phyloP scores from a whole-genome alignment of 345 rosid genomes.

The Salix caprea region DNA sequence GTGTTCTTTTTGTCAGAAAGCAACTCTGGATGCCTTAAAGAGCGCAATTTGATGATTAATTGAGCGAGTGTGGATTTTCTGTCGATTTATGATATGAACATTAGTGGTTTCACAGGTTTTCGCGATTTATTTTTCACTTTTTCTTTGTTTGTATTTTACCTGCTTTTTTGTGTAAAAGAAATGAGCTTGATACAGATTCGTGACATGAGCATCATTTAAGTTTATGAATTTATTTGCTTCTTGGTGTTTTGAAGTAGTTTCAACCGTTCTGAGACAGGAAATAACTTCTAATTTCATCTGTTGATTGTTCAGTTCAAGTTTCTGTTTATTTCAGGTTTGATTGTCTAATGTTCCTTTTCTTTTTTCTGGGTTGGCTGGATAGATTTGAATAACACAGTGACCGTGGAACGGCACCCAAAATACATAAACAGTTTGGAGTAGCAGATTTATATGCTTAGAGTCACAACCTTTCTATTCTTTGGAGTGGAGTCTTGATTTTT shows the following conservation, averaged over 20 bases:
- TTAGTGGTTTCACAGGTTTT: background rate
- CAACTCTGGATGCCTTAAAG: background rate
- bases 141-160: background rate
- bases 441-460: background rate
- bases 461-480: background rate
- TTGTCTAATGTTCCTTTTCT: background rate
- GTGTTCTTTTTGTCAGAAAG: conserved; percentile 2
- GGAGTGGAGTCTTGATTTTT: background rate
- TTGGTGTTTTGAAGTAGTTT: background rate
- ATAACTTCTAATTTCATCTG: background rate
- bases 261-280: background rate
- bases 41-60: background rate
- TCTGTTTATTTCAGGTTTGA: background rate
- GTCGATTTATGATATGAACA: background rate
- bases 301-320: background rate
- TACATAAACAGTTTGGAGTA: background rate
- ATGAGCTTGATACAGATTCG: background rate
- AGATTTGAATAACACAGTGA: background rate
- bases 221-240: background rate
- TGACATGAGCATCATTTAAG: background rate
- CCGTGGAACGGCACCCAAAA: background rate
- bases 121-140: background rate
- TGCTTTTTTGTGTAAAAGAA: background rate
- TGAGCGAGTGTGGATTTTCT: background rate
- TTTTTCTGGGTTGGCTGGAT: conserved; percentile 2